Evolutionary conservation across 2,329 filamentous ascomycete species (phyloP), one percentile per base, ranked within the genome.

Genomic region (Leptographium wingfieldii): DNA sequence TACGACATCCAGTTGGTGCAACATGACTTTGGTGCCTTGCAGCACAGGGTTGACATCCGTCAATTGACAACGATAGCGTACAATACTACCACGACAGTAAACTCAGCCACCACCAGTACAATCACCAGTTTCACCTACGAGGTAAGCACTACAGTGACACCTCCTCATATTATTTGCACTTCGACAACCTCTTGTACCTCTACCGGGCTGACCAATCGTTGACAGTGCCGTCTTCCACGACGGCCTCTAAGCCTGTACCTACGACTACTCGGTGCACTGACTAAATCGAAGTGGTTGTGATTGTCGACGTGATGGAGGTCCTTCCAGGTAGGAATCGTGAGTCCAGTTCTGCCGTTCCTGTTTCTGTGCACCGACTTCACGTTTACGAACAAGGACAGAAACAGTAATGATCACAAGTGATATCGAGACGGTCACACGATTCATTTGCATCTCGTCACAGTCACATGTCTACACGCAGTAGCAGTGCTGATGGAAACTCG

Each of bases 281-380:
- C 3, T 55, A 59, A 29, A 25, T 35, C 5, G 59, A 60, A n/a
- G 55, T 63, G 10, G 46, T 61, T 12, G 29, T 62, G 25, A 55
- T 63, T 22, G 54, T 62, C 3, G 63, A 64, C n/a, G 43, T 64
- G 14, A 38, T 64, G 5, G 60, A 62, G 19, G 38, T 64, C 19
- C 61, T 57, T 25, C 62, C 55, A 5, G 40, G 54, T 43, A 25
- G 19, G 7, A 25, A 16, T 12, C 12, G 55, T 46, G 11, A 9
- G 31, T 22, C 12, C 33, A 9, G 31, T 22, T 22, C 33, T 40
- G 16, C 54, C 5, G 31, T 10, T 31, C 9, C n/a, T 7, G 38
- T 12, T 35, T 35, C 33, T 35, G 33, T 35, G 33, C 33, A 35
- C 10, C 5, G 6, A 2, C 9, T 35, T 11, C 33, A 35, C 38